Conservation (phyloP, 2,329 filamentous ascomycete genomes). For the Cytospora paraplurivora region DNA sequence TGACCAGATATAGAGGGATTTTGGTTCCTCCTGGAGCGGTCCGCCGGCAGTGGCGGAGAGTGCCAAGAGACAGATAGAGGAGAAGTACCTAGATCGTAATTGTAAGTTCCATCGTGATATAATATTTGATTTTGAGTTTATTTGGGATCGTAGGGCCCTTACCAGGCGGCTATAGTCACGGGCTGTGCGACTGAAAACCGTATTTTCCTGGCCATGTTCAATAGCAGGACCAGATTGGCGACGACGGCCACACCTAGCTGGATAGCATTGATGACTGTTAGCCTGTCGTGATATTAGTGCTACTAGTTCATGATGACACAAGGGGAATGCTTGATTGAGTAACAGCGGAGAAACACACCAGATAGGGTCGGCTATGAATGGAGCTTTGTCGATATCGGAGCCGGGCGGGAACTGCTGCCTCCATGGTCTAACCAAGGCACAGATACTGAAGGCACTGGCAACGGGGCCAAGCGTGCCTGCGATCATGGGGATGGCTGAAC, state of each 20-base stretch:
- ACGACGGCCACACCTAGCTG: slow-evolving; percentile 75
- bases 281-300: slow-evolving; percentile 46
- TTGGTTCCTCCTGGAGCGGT: slow-evolving; percentile 47
- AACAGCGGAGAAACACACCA: slow-evolving; percentile 54
- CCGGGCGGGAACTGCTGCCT: slow-evolving; percentile 57
- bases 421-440: slow-evolving; percentile 82
- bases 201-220: slow-evolving; percentile 82
- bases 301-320: too few species aligned
- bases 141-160: slow-evolving; percentile 42
- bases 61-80: slow-evolving; percentile 65
- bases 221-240: slow-evolving; percentile 78
- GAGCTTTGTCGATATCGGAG: slow-evolving; percentile 50
- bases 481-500: slow-evolving; percentile 71
- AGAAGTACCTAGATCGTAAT: slow-evolving; percentile 54
- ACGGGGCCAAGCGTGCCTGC: slow-evolving; percentile 84
- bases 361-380: slow-evolving; percentile 64
- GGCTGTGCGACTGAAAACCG: slow-evolving; percentile 83
- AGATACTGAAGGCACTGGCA: slow-evolving; percentile 85
- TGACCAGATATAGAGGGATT: slow-evolving; percentile 63
- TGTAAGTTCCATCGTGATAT: slow-evolving; percentile 34
- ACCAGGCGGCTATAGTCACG: slow-evolving; percentile 81
- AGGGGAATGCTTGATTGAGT: too few species aligned
- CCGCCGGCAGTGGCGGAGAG: slow-evolving; percentile 68
- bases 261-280: slow-evolving; percentile 73
- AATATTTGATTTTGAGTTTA: slow-evolving; percentile 50